Evolutionary conservation across 805 yeast genomes (phyloP).

Genomic region (Pichia nanzhaoensis): DNA sequence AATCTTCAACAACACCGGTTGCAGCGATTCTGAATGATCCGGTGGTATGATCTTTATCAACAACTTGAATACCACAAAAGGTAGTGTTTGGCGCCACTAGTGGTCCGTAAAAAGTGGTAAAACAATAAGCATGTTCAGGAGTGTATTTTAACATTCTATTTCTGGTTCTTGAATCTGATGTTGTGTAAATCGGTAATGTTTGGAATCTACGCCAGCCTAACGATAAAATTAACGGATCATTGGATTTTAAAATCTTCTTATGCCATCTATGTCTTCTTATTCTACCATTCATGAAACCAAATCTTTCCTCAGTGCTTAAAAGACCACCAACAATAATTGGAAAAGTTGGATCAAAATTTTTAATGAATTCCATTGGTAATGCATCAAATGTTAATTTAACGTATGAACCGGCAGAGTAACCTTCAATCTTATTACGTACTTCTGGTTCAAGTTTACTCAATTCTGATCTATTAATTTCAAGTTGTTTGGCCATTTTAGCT

Average conservation of each 20-base stretch:
- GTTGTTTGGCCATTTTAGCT: slow-evolving; percentile 93
- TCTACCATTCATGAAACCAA: slow-evolving; percentile 88
- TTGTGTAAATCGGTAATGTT: slow-evolving; percentile 90
- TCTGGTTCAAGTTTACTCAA: slow-evolving; percentile 64
- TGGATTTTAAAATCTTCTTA: slow-evolving; percentile 87
- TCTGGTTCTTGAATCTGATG: slow-evolving; percentile 95
- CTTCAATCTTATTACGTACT: slow-evolving; percentile 80
- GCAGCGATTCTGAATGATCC: slow-evolving; percentile 94
- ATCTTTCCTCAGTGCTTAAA: slow-evolving; percentile 82
- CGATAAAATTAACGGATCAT: slow-evolving; percentile 89
- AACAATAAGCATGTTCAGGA: slow-evolving; percentile 96
- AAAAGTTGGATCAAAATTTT: slow-evolving; percentile 75
- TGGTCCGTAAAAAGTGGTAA: slow-evolving; percentile 95
- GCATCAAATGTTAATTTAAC: slow-evolving; percentile 79
- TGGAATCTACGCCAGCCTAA: slow-evolving; percentile 99
- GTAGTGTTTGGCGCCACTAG: slow-evolving; percentile 96
- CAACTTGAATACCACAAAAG: slow-evolving; percentile 89
- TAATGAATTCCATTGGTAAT: slow-evolving; percentile 85
- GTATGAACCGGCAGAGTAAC: slow-evolving; percentile 88
- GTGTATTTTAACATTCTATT: slow-evolving; percentile 97
- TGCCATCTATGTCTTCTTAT: slow-evolving; percentile 99
- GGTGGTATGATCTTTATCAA: slow-evolving; percentile 75
- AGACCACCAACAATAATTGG: slow-evolving; percentile 91
- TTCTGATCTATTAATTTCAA: slow-evolving; percentile 85
- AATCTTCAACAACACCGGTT: slow-evolving; percentile 92